phyloP scores from a whole-genome alignment of 2,329 filamentous ascomycete genomes.

The Curvularia sp. region DNA sequence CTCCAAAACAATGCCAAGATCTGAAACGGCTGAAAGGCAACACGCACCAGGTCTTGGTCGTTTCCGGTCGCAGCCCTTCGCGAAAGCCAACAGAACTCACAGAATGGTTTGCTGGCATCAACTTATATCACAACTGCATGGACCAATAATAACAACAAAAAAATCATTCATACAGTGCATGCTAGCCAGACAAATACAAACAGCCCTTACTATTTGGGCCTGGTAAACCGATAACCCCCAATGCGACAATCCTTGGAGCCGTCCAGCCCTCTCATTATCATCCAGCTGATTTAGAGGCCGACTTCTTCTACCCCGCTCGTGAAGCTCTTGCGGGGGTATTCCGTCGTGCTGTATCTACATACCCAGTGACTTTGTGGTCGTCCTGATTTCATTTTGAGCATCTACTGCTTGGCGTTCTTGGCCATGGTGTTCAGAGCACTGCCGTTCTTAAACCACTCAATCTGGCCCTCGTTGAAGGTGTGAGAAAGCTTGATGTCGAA shows the following conservation, averaged over 20 bases:
- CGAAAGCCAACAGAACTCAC: not conserved
- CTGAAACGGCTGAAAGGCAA: not conserved
- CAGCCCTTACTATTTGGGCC: constrained; percentile 40
- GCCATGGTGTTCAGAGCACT: constrained; percentile 99
- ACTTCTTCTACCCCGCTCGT: constrained; percentile 26
- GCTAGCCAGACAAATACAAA: constrained; percentile 51
- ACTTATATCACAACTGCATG: not conserved
- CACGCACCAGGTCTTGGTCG: not conserved
- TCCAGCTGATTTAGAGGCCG: constrained; percentile 29
- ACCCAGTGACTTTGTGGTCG: constrained; percentile 33
- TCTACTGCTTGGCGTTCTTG: constrained; percentile 61
- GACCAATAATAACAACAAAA: constrained; percentile 21
- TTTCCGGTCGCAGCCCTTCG: not conserved
- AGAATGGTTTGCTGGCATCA: not conserved
- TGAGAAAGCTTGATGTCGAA: constrained; percentile 88
- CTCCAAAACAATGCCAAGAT: not conserved
- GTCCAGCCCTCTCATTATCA: constrained; percentile 28
- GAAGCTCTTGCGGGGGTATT: constrained; percentile 31
- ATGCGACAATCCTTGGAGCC: constrained; percentile 27
- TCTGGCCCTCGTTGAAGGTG: constrained; percentile 97
- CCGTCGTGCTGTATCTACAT: constrained; percentile 44
- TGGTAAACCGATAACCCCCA: constrained; percentile 37
- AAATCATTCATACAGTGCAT: constrained; percentile 47
- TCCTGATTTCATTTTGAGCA: constrained; percentile 14
- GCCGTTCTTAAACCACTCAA: constrained; percentile 99